Conservation (phyloP, 2,329 filamentous ascomycete species). For the Arthrobotrys sphaeroides region DNA sequence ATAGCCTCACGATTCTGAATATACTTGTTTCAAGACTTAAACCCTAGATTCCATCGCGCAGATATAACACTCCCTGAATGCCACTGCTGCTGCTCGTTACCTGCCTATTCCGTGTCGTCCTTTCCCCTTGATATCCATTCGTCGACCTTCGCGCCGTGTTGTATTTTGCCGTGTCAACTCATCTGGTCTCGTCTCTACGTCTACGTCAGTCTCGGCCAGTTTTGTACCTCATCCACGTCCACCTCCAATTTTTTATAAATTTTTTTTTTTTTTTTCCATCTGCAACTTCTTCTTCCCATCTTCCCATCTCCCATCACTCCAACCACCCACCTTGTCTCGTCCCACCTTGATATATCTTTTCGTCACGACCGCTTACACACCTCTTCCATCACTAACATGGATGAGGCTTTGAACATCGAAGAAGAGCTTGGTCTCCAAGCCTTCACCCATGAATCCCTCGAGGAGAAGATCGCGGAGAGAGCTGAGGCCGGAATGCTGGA, state of each 20-base stretch:
- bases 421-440: slow-evolving; percentile 48
- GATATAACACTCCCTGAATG: background rate
- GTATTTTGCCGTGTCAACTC: slow-evolving; percentile 14
- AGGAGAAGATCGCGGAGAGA: slow-evolving; percentile 36
- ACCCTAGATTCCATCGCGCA: no score
- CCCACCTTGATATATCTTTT: background rate
- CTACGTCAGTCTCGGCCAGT: background rate
- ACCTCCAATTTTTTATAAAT: no score
- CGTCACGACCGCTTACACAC: background rate
- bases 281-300: background rate
- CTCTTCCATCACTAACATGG: slow-evolving; percentile 8
- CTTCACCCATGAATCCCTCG: slow-evolving; percentile 46
- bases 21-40: no score
- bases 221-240: no score
- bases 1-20: no score
- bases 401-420: slow-evolving; percentile 34
- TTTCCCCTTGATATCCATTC: background rate
- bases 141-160: background rate
- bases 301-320: background rate
- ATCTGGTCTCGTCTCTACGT: background rate
- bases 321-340: background rate
- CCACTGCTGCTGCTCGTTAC: background rate
- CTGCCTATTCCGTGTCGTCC: background rate
- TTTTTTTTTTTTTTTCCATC: background rate
- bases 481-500: slow-evolving; percentile 41